Conservation (phyloP, 2,329 filamentous ascomycete species). For the Rasamsonia emersonii region DNA sequence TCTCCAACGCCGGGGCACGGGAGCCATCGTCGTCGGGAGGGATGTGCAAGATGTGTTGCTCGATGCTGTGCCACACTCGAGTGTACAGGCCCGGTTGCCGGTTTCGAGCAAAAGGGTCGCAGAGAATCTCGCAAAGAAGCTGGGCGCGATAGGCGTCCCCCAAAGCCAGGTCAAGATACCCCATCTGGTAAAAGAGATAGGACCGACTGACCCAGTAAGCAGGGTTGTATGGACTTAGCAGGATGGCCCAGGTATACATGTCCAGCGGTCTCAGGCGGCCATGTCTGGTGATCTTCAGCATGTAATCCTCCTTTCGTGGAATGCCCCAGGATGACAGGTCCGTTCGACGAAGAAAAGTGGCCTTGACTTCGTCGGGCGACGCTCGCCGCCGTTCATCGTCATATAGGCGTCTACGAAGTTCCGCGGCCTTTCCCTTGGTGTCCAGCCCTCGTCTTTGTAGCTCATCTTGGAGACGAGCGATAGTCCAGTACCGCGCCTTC, state of each 20-base stretch:
- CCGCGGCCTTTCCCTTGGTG: constrained; percentile 6
- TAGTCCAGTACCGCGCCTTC: constrained; percentile 12
- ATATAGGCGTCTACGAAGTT: constrained; percentile 15
- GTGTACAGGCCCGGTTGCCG: constrained; percentile 20
- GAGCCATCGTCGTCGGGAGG: constrained; percentile 5
- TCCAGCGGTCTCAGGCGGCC: constrained; percentile 18
- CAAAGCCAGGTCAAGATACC: constrained; percentile 27
- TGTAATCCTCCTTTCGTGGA: constrained; percentile 9
- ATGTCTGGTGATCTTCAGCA: constrained; percentile 11
- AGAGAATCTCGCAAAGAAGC: constrained; percentile 23
- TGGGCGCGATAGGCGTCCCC: constrained; percentile 29
- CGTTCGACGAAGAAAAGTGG: constrained; percentile 16
- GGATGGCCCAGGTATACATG: constrained; percentile 29
- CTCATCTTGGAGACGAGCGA: constrained; percentile 9
- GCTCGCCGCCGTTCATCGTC: constrained; percentile 12
- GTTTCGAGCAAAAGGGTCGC: constrained; percentile 14
- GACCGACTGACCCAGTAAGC: constrained; percentile 29
- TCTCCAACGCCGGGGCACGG: constrained; percentile 10
- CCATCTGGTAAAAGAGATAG: constrained; percentile 25
- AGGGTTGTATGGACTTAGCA: constrained; percentile 28
- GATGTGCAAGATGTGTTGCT: constrained; percentile 21
- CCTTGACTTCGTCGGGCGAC: constrained; percentile 3
- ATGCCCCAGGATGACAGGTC: constrained; percentile 21
- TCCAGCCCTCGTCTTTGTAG: constrained; percentile 12
- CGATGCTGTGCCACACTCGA: constrained; percentile 23